phyloP scores from a whole-genome alignment of 2,329 filamentous ascomycete species.

The Clonostachys byssicola region DNA sequence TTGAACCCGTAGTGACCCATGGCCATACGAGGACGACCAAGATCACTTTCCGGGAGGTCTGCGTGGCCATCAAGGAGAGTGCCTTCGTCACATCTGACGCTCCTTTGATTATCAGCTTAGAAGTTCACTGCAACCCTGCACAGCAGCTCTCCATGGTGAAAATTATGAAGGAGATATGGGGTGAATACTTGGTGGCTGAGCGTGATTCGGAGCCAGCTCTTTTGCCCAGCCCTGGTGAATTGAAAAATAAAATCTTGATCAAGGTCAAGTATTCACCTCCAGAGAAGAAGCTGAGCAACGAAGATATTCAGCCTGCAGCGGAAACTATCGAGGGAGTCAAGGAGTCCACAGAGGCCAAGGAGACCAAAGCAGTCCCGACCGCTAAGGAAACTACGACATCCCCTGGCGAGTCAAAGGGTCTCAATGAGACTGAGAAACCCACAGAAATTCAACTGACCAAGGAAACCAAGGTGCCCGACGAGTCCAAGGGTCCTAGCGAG shows the following conservation, averaged over 20 bases:
- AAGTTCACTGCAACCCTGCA: slow-evolving; percentile 76
- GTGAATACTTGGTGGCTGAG: slow-evolving; percentile 61
- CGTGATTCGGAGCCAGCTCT: slow-evolving; percentile 37
- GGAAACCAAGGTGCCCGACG: too few species aligned
- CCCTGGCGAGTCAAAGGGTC: too few species aligned
- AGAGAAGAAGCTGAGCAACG: slow-evolving; percentile 22
- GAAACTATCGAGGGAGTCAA: background rate
- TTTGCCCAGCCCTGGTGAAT: slow-evolving; percentile 64
- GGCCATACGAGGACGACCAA: slow-evolving; percentile 90
- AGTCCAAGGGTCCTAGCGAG: too few species aligned
- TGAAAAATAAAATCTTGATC: slow-evolving; percentile 76
- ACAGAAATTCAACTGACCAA: too few species aligned
- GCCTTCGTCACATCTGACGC: slow-evolving; percentile 73
- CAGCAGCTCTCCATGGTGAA: slow-evolving; percentile 91
- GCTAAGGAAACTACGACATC: too few species aligned
- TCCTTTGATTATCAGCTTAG: slow-evolving; percentile 89
- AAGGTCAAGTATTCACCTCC: slow-evolving; percentile 70
- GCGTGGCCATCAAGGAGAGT: slow-evolving; percentile 71
- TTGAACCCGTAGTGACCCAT: slow-evolving; percentile 78
- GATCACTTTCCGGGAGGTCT: slow-evolving; percentile 82
- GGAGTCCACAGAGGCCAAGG: background rate
- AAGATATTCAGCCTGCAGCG: slow-evolving; percentile 31
- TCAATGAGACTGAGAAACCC: too few species aligned
- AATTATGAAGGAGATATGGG: slow-evolving; percentile 85
- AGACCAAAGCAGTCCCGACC: too few species aligned